Conservation (phyloP, 2,329 filamentous ascomycete genomes). For the Phialocephala subalpina region DNA sequence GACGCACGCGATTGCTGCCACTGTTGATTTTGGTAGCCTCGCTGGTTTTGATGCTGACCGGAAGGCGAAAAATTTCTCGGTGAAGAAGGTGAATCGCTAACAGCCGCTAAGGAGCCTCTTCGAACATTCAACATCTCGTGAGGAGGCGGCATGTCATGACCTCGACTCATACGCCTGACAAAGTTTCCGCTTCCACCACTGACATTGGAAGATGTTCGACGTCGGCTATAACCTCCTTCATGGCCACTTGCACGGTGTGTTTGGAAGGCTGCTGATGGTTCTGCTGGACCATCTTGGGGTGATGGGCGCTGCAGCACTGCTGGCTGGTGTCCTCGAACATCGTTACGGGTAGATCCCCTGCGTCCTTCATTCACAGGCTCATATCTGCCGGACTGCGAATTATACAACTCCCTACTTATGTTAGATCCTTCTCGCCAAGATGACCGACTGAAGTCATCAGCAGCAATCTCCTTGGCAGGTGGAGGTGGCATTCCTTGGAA, state of each 20-base stretch:
- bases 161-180: slow-evolving; percentile 51
- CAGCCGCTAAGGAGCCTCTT: slow-evolving; percentile 58
- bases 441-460: slow-evolving; percentile 89
- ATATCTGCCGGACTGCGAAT: slow-evolving; percentile 93
- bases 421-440: slow-evolving; percentile 78
- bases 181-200: slow-evolving; percentile 83
- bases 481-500: slow-evolving; percentile 62
- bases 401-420: slow-evolving; percentile 81
- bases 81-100: slow-evolving; percentile 59
- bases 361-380: slow-evolving; percentile 84
- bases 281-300: slow-evolving; percentile 73
- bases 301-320: slow-evolving; percentile 79
- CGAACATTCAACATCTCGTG: slow-evolving; percentile 51
- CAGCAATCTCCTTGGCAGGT: slow-evolving; percentile 83
- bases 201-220: slow-evolving; percentile 89
- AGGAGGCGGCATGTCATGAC: slow-evolving; percentile 42
- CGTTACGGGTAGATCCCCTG: slow-evolving; percentile 72
- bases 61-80: slow-evolving; percentile 50
- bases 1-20: slow-evolving; percentile 51
- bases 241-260: slow-evolving; percentile 73
- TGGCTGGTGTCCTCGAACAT: slow-evolving; percentile 74
- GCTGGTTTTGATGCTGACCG: slow-evolving; percentile 39
- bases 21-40: slow-evolving; percentile 40
- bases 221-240: slow-evolving; percentile 74
- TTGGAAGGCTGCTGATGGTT: slow-evolving; percentile 88